Conservation (phyloP, 768 basidiomycete species). For the Leccinum rimulosum region DNA sequence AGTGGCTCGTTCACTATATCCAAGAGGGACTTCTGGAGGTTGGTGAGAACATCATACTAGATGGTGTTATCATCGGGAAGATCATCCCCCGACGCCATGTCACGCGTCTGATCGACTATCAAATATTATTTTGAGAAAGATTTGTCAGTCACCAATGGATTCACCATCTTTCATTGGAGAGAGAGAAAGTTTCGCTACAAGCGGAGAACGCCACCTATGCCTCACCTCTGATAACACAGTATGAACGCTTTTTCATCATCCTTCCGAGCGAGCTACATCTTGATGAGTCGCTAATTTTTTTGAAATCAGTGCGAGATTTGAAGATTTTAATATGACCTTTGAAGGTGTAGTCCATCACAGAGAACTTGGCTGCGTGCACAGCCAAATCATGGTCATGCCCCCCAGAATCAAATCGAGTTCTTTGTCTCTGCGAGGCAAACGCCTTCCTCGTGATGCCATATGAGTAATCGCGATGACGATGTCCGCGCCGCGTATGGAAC, state of each 20-base stretch:
- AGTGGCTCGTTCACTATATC: neutral
- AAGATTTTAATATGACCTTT: constrained; percentile 3
- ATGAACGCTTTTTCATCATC: neutral
- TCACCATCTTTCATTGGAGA: neutral
- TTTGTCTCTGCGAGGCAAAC: neutral
- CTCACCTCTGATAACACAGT: neutral
- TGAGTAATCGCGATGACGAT: constrained; percentile 11
- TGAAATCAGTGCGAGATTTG: constrained; percentile 8
- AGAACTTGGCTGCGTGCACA: constrained; percentile 6
- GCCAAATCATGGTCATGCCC: constrained; percentile 12
- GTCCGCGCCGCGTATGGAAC: constrained; percentile 1
- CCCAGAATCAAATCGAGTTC: constrained; percentile 10
- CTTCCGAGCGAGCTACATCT: neutral
- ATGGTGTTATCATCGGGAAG: constrained; percentile 9
- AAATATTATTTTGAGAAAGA: neutral
- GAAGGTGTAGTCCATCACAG: neutral
- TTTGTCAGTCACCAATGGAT: neutral
- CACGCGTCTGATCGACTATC: constrained; percentile 3
- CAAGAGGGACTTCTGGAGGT: neutral
- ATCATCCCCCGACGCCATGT: constrained; percentile 3
- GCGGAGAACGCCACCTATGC: constrained; percentile 4
- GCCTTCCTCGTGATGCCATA: constrained; percentile 12
- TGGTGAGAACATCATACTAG: neutral
- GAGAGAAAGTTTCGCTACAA: neutral
- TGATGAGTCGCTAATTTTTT: constrained; percentile 6